Conservation (phyloP, 2,329 filamentous ascomycete genomes). For the Cladophialophora carrionii region DNA sequence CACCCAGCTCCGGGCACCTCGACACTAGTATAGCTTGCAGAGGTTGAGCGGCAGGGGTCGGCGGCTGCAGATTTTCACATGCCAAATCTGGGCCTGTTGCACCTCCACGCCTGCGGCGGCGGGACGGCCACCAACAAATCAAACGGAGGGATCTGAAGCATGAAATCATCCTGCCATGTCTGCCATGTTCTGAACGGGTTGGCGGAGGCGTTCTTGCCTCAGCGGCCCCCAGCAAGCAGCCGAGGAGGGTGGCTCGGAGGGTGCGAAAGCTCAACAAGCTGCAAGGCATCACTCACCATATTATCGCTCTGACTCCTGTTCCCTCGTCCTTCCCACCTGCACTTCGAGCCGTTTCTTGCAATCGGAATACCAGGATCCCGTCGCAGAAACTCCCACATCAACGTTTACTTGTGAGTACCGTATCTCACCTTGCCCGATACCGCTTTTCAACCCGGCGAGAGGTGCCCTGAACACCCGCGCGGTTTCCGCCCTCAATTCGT, state of each 20-base stretch:
- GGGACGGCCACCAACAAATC: conserved; percentile 3
- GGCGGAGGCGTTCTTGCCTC: conserved; percentile 4
- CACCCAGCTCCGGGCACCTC: background rate
- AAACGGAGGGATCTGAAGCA: background rate
- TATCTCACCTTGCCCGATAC: background rate
- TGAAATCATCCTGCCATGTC: conserved; percentile 16
- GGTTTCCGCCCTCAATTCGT: conserved; percentile 1
- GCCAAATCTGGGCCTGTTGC: conserved; percentile 7
- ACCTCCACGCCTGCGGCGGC: background rate
- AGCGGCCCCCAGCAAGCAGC: background rate
- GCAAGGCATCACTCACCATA: conserved; percentile 8
- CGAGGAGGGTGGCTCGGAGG: background rate
- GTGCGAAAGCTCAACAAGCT: conserved; percentile 15
- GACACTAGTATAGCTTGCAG: conserved; percentile 8
- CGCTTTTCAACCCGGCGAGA: background rate
- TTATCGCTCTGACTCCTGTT: conserved; percentile 10
- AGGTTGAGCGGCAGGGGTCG: conserved; percentile 2
- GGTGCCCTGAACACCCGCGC: conserved; percentile 3
- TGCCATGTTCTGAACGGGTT: conserved; percentile 11
- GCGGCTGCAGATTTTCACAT: conserved; percentile 16
- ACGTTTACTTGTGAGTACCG: background rate
- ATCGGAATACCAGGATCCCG: background rate
- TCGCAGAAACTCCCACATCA: background rate
- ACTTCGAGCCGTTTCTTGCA: conserved; percentile 10
- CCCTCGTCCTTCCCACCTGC: conserved; percentile 1